Evolutionary conservation across 164 flowering plant genomes (phyloP), one percentile per base, ranked within the genome.

Genomic region (Vitis riparia): DNA sequence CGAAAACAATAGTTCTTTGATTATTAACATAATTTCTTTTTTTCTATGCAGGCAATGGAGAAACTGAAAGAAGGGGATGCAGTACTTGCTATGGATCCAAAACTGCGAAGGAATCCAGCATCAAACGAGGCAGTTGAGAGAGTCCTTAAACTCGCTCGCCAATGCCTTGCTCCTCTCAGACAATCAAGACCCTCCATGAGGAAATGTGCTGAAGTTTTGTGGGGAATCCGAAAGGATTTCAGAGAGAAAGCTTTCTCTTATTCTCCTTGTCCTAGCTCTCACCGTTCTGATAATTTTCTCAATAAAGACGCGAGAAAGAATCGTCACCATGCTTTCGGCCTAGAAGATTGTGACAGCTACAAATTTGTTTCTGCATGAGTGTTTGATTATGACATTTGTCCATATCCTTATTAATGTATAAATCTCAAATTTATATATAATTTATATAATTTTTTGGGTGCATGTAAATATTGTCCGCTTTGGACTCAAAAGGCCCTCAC

Each of bases 131-230:
- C 84, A 13, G 76, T 75, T 1, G 87, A 88, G 75, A 82, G 76
- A 59, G 73, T 89, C 1, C 81, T 89, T 14, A 74, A 78, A 66
- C 83, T 91, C 4, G 97, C 94, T 19, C 65, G 66, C 5, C 72
- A 81, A 50, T 91, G 97, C 76, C 74, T 87, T 14, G 85, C 81
- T 0, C 79, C 91, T 50, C 8, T 74, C 2, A 86, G 86, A 71
- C 79, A 70, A 8, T 65, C 78, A 16, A 81, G 97, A 55, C 97
- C 97, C 8, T 56, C 84, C 52, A 89, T 91, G 97, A 82, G 79
- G 72, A 71, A 72, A 44, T 91, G 94, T 51, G 94, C 76, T 0
- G 91, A 89, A 76, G 75, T 77, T 3, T 60, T 91, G 44, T 91
- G 97, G 97, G 75, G 62, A 14, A 83, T 88, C 13, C 68, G 94